Base-by-base conservation (phyloP, 176 grass and related monocot species). In the Pontederia crassipes region DNA sequence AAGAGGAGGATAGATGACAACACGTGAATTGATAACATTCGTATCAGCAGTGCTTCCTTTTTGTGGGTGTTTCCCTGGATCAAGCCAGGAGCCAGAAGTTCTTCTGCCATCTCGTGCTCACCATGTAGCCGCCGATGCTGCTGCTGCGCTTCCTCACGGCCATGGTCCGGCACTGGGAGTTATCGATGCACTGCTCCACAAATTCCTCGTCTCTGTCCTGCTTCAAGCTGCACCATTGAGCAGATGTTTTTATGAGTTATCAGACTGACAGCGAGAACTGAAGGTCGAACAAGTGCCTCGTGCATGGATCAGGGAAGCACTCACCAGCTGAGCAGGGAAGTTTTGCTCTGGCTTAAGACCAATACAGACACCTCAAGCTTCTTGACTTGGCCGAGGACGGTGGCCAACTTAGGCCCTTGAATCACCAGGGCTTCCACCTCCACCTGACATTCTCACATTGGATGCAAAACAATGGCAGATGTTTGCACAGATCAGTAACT, bases 51-150 rank as follows among this genome's bases (percentile, higher is more conserved):
- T 3, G 2, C 4, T 7, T 40, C 6, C 6, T 40, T 40, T 3
- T 40, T 1, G 32, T 40, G 6, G 51, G 51, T 16, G 51, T 53
- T 53, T n/a, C n/a, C 8, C 1, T 12, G 11, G 24, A 28, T 13
- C 28, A 58, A 3, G 91, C 91, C 45, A 90, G 68, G 27, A 96
- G 75, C 91, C 91, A 90, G 83, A 96, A 96, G 75, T 96, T 82
- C 83, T 96, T 96, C 77, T 90, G 91, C 86, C 91, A 85, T 82
- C 86, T 82, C n/a, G 83, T 87, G 77, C 86, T 90, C 68, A 87
- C 46, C 45, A 87, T 80, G 80, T 90, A 96, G 0, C 91, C 91
- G 10, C 91, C 91, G 1, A 96, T 58, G 74, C 91, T 81, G 17
- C 82, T 85, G 86, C 81, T 90, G 72, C 87, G 81, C 65, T 87